Base-by-base conservation (phyloP, 2,329 filamentous ascomycete genomes). In the Fonsecaea erecta region DNA sequence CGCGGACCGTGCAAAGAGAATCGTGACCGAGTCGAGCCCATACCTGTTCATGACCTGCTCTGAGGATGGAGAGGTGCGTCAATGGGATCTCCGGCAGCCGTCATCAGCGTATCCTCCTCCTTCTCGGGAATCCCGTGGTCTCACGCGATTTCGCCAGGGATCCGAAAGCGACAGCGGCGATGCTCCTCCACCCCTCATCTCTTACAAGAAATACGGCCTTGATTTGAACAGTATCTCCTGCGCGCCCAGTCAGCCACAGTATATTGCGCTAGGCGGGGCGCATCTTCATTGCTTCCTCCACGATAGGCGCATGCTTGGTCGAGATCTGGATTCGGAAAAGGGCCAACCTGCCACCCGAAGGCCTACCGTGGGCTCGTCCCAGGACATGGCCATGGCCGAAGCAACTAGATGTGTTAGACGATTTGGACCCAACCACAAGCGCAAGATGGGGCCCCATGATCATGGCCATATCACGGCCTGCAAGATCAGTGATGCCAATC, bases 141-240 rank as follows among this genome's bases (percentile, higher is more conserved):
- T 81, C 75, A 74, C 77, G 2, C 69, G 78, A 66, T 63, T 62
- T 43, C 63, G 58, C 55, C 59, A 53, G 28, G 48, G 32, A 8
- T 14, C 43, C 32, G 75, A 77, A 7, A 76, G 80, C 65, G 80
- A 82, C 63, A 78, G 82, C 56, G 81, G 81, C 18, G 83, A 82
- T 70, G 81, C 85, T 1, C 87, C 86, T 3, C 85, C 86, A 4
- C 86, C 88, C 1, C 77, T 90, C 30, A 90, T 90, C 53, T 88
- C 86, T 1, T 90, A 90, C 75, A 87, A 86, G 69, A 81, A 81
- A 24, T 87, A 86, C 70, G 79, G 82, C 51, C 76, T 90, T 21
- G 87, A 90, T 68, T 78, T 90, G 32, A 90, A 90, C 72, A 89
- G 85, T 2, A 88, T 90, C 26, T 90, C 87, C 14, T 90, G 88